These are phyloP conservation scores for Delitschia confertaspora DNA, from an alignment of 495 filamentous ascomycete species.

Conservation along the genomic window DNA sequence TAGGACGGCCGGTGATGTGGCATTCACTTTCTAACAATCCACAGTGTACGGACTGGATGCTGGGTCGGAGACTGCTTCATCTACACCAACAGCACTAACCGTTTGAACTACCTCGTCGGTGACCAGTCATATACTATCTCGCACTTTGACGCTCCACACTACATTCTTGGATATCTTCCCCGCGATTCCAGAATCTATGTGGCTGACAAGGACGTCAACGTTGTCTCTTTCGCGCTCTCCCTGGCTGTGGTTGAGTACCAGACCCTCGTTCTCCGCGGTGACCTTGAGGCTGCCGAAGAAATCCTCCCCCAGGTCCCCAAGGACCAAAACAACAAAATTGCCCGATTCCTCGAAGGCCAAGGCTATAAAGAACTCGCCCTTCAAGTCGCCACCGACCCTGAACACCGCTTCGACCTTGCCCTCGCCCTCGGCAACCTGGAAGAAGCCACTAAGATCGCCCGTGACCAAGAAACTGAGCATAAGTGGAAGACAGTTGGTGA, in stretches of 20 bases:
- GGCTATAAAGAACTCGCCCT: slow-evolving; percentile 92
- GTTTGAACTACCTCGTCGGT: slow-evolving; percentile 94
- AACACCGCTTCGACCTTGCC: slow-evolving; percentile 94
- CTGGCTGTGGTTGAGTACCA: slow-evolving; percentile 96
- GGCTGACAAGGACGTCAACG: slow-evolving; percentile 86
- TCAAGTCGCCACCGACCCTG: slow-evolving; percentile 89
- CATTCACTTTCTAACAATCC: slow-evolving; percentile 1
- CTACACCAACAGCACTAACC: slow-evolving; percentile 94
- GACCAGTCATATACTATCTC: slow-evolving; percentile 98
- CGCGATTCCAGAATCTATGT: slow-evolving; percentile 90
- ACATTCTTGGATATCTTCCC: slow-evolving; percentile 88
- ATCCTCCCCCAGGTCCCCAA: slow-evolving; percentile 71
- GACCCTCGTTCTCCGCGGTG: slow-evolving; percentile 88
- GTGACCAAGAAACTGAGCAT: slow-evolving; percentile 77
- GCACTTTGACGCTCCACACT: slow-evolving; percentile 92
- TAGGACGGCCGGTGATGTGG: not conserved
- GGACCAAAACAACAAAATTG: slow-evolving; percentile 94
- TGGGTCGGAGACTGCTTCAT: slow-evolving; percentile 99
- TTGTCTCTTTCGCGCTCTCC: slow-evolving; percentile 84
- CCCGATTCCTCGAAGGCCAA: slow-evolving; percentile 94
- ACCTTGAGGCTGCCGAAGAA: slow-evolving; percentile 85
- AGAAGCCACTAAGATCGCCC: slow-evolving; percentile 76
- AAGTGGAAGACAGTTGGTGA: slow-evolving; percentile 97
- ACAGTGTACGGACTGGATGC: slow-evolving; percentile 80
- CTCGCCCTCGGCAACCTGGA: slow-evolving; percentile 73